Conservation (phyloP, 2,329 filamentous ascomycete genomes). For the Botrytis tulipae region DNA sequence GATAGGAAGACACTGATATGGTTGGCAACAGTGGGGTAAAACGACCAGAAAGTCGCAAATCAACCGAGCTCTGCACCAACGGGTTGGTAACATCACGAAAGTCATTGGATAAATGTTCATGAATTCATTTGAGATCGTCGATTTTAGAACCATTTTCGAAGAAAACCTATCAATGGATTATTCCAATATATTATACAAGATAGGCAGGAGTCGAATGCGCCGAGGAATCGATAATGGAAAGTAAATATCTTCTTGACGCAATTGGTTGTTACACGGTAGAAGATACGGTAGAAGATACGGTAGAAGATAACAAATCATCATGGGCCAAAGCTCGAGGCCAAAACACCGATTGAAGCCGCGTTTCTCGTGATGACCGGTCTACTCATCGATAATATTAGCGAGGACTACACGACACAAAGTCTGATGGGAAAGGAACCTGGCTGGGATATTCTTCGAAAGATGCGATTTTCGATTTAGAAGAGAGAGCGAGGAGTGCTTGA, state of each 20-base stretch:
- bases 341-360: background rate
- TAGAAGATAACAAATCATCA: background rate
- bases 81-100: background rate
- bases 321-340: background rate
- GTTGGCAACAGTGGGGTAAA: background rate
- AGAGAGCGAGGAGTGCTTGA: background rate
- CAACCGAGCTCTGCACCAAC: background rate
- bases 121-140: background rate
- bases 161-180: no score
- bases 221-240: background rate
- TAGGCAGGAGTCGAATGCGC: constrained; percentile 3
- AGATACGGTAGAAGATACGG: no score
- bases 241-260: background rate
- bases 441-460: background rate
- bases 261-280: background rate
- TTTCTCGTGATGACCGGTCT: background rate
- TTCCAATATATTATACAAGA: background rate
- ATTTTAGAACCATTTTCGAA: background rate
- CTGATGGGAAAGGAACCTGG: no score
- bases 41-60: background rate
- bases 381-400: background rate
- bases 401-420: background rate
- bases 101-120: background rate
- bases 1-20: background rate
- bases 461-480: background rate